Base-by-base conservation (phyloP, 108 stramenopile species). In the Chaetoceros muelleri region DNA sequence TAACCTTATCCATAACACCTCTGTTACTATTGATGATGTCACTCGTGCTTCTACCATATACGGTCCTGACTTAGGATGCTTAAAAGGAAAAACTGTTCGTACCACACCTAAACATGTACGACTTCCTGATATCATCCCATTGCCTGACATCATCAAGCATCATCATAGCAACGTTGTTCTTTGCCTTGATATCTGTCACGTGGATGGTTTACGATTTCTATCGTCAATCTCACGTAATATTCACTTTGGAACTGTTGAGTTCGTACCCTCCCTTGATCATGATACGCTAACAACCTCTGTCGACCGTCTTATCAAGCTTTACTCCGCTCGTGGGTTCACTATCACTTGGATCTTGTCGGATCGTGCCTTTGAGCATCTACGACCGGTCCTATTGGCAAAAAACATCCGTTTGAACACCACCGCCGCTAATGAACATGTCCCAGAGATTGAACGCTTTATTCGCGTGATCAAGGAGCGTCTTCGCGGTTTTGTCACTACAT, bases 21-120 rank as follows among this genome's bases (percentile, higher is more conserved):
- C 73, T 7, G 55, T 79, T 19, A 64, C 61, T 21, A 10, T 29
- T 0, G 47, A 64, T 0, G 78, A 79, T 48, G 60, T 56, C 8
- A 28, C 49, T 1, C 28, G 53, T 1, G 73, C 78, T 0, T 29
- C 27, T 20, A 53, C 40, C n/a, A 79, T 79, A 19, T 71, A 47
- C 20, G 78, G 73, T 18, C 55, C 55, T 18, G 64, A 61, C 27
- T 13, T 71, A 7, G 56, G 48, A 28, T 45, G 52, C 0, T 24
- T 79, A 24, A 71, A 79, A 71, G 73, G 78, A 2, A 78, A 69
- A 47, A 61, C 62, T 21, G 53, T 60, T n/a, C n/a, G 53, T 1
- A 29, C n/a, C 29, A 5, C 2, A 31, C 17, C 1, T 31, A 3
- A 1, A 16, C 3, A 2, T 29, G 2, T 24, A 46, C n/a, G 26